A percentile compares a stretch with the other conserved stretches of the same genome.
These are phyloP conservation scores for Neobulgaria alba DNA, from an alignment of 2,329 filamentous ascomycete species.

Conservation along the genomic window DNA sequence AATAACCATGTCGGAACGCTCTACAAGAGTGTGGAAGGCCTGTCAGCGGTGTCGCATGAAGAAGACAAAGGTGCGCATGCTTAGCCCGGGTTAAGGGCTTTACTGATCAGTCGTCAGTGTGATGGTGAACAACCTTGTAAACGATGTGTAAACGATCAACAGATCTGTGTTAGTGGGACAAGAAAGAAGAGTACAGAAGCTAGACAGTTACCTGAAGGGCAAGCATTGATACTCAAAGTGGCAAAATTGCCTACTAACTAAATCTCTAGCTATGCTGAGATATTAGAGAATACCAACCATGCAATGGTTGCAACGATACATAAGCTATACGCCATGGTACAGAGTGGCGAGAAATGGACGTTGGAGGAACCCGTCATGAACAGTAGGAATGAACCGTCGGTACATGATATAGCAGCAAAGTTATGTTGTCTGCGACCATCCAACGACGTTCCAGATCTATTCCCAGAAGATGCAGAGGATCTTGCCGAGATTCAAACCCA, in stretches of 20 bases:
- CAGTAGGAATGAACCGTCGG: conserved; percentile 52
- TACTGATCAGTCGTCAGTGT: conserved; percentile 36
- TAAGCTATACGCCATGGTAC: conserved; percentile 57
- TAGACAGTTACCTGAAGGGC: conserved; percentile 57
- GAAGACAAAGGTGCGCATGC: conserved; percentile 51
- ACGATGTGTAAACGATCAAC: conserved; percentile 55
- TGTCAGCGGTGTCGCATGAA: conserved; percentile 61
- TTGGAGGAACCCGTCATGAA: conserved; percentile 56
- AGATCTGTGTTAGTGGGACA: conserved; percentile 54
- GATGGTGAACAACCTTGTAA: conserved; percentile 60
- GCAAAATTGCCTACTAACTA: conserved; percentile 2
- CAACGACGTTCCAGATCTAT: conserved; percentile 48
- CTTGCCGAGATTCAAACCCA: conserved; percentile 48
- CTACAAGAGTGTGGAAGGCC: conserved; percentile 60
- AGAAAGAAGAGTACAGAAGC: conserved; percentile 63
- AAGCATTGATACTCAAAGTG: conserved; percentile 22
- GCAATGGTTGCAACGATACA: conserved; percentile 56
- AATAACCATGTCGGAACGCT: conserved; percentile 44
- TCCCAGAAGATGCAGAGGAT: conserved; percentile 53
- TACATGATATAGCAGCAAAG: conserved; percentile 56
- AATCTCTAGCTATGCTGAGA: conserved; percentile 49
- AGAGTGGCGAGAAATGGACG: conserved; percentile 49
- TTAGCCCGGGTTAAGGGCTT: neutral
- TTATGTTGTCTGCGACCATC: conserved; percentile 56
- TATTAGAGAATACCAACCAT: conserved; percentile 57